Conservation (phyloP, 495 filamentous ascomycete genomes). For the Neurospora sp. region DNA sequence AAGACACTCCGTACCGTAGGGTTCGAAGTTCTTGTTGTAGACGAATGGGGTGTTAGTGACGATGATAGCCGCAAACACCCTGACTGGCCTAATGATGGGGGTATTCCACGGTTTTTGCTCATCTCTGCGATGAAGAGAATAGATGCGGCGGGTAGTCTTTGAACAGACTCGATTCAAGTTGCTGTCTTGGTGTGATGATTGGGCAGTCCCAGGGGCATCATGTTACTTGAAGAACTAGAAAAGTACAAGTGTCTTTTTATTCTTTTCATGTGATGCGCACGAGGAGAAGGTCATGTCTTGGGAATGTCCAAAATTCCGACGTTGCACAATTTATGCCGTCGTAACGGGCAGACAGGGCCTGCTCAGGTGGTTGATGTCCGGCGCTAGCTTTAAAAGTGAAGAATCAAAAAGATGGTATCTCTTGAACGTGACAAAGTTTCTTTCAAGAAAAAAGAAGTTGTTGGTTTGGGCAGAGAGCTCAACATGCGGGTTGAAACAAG, state of each 20-base stretch:
- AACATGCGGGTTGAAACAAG: not conserved
- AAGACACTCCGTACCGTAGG: not conserved
- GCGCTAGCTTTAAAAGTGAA: not conserved
- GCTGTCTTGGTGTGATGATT: too few species aligned
- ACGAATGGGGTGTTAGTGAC: not conserved
- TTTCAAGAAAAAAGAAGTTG: not conserved
- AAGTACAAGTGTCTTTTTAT: too few species aligned
- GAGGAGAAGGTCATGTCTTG: too few species aligned
- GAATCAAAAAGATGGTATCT: not conserved
- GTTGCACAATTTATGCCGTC: too few species aligned
- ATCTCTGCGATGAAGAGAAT: not conserved
- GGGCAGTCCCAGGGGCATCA: too few species aligned
- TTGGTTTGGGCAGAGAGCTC: not conserved
- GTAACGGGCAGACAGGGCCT: not conserved
- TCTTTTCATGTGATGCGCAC: too few species aligned
- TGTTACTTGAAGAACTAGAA: too few species aligned
- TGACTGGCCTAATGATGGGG: slow-evolving; percentile 1
- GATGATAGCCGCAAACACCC: not conserved
- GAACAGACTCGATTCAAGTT: too few species aligned
- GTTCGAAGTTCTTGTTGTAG: not conserved
- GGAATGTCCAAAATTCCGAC: too few species aligned
- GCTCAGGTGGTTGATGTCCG: not conserved
- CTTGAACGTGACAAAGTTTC: not conserved
- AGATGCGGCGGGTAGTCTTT: not conserved
- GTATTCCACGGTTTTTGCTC: not conserved